These are phyloP conservation scores for Termitomyces titanicus DNA, from an alignment of 768 basidiomycete genomes.

Conservation along the genomic window DNA sequence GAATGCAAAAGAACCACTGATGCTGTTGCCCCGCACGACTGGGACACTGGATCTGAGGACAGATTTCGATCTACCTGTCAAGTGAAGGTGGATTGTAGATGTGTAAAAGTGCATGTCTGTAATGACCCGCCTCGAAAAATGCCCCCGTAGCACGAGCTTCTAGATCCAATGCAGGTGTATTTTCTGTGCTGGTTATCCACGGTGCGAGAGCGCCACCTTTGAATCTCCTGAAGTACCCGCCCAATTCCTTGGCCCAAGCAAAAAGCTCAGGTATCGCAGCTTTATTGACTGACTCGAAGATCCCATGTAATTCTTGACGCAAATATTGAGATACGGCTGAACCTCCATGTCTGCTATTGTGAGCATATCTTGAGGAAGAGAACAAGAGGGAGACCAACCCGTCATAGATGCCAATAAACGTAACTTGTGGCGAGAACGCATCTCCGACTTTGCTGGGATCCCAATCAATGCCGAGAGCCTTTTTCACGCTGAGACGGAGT, in stretches of 20 bases:
- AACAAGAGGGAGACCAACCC: conserved; percentile 49
- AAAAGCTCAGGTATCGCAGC: conserved; percentile 70
- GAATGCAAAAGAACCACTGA: conserved; percentile 91
- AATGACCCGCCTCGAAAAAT: conserved; percentile 73
- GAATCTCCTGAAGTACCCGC: conserved; percentile 91
- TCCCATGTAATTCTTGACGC: conserved; percentile 78
- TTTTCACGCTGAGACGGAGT: conserved; percentile 60
- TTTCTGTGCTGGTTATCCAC: conserved; percentile 46
- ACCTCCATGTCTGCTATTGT: conserved; percentile 73
- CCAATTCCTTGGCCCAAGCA: conserved; percentile 71
- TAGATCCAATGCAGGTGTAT: conserved; percentile 52
- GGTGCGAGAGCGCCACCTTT: conserved; percentile 73
- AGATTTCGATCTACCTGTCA: conserved; percentile 71
- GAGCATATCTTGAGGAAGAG: conserved; percentile 1
- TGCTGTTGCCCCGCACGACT: conserved; percentile 84
- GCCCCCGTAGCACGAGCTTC: conserved; percentile 84
- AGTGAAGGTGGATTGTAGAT: not conserved
- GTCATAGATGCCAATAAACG: conserved; percentile 90
- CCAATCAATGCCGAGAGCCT: conserved; percentile 67
- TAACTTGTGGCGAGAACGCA: conserved; percentile 65
- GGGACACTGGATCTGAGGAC: conserved; percentile 63
- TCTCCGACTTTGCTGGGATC: conserved; percentile 52
- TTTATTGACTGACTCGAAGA: conserved; percentile 79
- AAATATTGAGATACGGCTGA: conserved; percentile 86
- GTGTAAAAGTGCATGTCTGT: not conserved